Percentiles rank a stretch among this genome's conserved stretches.
Conservation (phyloP, 2,329 filamentous ascomycete genomes). For the Fonsecaea multimorphosa region DNA sequence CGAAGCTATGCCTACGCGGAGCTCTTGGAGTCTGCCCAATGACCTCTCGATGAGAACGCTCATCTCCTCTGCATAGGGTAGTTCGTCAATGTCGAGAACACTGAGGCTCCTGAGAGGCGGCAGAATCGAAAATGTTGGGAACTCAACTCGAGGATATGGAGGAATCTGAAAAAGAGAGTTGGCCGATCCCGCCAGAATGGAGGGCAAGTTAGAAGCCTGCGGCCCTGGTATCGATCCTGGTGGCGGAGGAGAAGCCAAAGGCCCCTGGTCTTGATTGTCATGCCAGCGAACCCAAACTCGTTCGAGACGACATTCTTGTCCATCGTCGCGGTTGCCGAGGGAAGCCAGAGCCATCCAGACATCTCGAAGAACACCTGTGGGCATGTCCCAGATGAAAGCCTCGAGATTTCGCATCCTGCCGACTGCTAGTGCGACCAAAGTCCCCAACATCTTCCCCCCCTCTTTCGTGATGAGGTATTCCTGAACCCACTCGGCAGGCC, state of each 20-base stretch:
- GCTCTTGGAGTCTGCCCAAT: slow-evolving; percentile 67
- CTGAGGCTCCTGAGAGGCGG: slow-evolving; percentile 75
- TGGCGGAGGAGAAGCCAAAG: slow-evolving; percentile 46
- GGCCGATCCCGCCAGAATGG: slow-evolving; percentile 35
- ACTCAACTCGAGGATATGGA: slow-evolving; percentile 68
- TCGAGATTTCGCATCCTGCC: slow-evolving; percentile 82
- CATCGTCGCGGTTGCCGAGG: slow-evolving; percentile 65
- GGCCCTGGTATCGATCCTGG: slow-evolving; percentile 33
- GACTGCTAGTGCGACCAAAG: slow-evolving; percentile 77
- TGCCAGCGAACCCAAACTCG: slow-evolving; percentile 84
- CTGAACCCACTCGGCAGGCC: slow-evolving; percentile 76
- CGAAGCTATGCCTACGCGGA: slow-evolving; percentile 73
- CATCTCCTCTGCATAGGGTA: slow-evolving; percentile 84
- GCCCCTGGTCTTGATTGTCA: slow-evolving; percentile 66
- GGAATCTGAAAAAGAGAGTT: slow-evolving; percentile 39
- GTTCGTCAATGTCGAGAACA: slow-evolving; percentile 80
- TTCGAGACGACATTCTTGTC: slow-evolving; percentile 70
- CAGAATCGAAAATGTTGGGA: slow-evolving; percentile 79
- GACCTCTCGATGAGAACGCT: slow-evolving; percentile 76
- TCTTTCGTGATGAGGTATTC: slow-evolving; percentile 84
- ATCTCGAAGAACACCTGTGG: slow-evolving; percentile 79
- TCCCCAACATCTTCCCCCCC: slow-evolving; percentile 86
- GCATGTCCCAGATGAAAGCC: slow-evolving; percentile 88
- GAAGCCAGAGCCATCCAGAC: slow-evolving; percentile 81
- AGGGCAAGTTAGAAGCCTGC: slow-evolving; percentile 32